These are phyloP conservation scores for Quercus dentata DNA, from an alignment of 306 rosid genomes.

Conservation along the genomic window DNA sequence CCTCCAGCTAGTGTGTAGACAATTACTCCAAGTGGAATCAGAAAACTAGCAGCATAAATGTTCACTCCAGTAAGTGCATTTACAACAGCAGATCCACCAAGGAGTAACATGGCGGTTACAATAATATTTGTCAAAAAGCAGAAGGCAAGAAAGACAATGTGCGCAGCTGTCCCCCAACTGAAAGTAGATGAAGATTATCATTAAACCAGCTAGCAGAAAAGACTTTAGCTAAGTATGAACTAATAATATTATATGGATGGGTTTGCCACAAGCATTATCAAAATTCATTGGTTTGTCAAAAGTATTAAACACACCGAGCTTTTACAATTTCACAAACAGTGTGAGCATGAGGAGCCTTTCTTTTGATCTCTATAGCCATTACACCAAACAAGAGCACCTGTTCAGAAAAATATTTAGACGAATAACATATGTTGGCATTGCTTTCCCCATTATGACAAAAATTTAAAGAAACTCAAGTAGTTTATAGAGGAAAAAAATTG, in stretches of 20 bases:
- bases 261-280: not conserved
- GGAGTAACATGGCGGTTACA: slow-evolving; percentile 94
- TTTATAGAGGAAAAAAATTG: not conserved
- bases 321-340: slow-evolving; percentile 92
- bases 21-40: slow-evolving; percentile 92
- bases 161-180: slow-evolving; percentile 93
- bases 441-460: not conserved
- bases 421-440: not conserved
- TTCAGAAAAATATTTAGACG: not conserved
- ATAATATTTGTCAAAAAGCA: slow-evolving; percentile 86
- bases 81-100: slow-evolving; percentile 94
- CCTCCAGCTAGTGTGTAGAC: slow-evolving; percentile 96
- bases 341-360: slow-evolving; percentile 95
- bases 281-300: not conserved
- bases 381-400: slow-evolving; percentile 88
- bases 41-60: slow-evolving; percentile 91
- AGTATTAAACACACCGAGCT: slow-evolving; percentile 64
- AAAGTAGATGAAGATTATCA: slow-evolving; percentile 20
- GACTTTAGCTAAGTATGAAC: not conserved
- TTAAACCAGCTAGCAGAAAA: not conserved
- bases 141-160: slow-evolving; percentile 78
- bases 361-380: slow-evolving; percentile 95
- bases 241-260: not conserved
- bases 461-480: not conserved
- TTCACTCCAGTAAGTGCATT: slow-evolving; percentile 92